phyloP scores from a whole-genome alignment of 495 filamentous ascomycete species.

The Hypoxylon subgilvum region DNA sequence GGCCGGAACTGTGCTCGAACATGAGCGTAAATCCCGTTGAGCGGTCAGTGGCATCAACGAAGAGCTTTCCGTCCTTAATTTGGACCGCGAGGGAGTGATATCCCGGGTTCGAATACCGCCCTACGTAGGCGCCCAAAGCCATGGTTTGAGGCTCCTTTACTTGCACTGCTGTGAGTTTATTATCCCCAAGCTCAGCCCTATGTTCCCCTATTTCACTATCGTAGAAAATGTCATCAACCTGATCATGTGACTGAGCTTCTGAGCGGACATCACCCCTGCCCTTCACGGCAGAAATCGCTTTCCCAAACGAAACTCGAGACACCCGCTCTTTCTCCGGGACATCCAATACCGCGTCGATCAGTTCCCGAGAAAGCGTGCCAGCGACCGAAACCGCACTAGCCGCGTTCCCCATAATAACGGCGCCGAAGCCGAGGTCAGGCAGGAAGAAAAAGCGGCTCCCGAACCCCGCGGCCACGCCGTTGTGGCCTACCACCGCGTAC shows the following conservation, averaged over 20 bases:
- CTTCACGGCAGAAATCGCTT: not conserved
- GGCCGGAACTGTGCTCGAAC: slow-evolving; percentile 25
- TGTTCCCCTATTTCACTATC: not conserved
- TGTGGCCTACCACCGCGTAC: slow-evolving; percentile 46
- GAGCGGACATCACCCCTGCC: not conserved
- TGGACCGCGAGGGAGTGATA: slow-evolving; percentile 42
- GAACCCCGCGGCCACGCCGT: slow-evolving; percentile 51
- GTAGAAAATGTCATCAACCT: not conserved
- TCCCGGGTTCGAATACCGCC: slow-evolving; percentile 48
- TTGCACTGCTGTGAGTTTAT: too few species aligned
- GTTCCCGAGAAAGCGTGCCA: slow-evolving; percentile 34
- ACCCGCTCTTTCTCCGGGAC: slow-evolving; percentile 27
- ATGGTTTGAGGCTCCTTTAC: slow-evolving; percentile 27
- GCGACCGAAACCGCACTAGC: slow-evolving; percentile 17
- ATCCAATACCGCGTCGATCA: slow-evolving; percentile 48
- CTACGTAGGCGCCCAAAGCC: slow-evolving; percentile 44
- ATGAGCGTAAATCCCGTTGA: slow-evolving; percentile 31
- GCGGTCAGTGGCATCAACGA: slow-evolving; percentile 46
- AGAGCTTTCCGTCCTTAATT: slow-evolving; percentile 39
- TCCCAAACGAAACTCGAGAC: slow-evolving; percentile 5
- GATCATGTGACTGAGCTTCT: not conserved
- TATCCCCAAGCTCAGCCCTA: not conserved
- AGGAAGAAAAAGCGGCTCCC: slow-evolving; percentile 52
- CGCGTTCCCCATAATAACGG: slow-evolving; percentile 54
- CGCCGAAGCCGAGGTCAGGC: slow-evolving; percentile 49